Percentiles rank a stretch among this genome's conserved stretches.
These are phyloP conservation scores for Irpex sp. DNA, from an alignment of 1,284 basidiomycete species.

Conservation along the genomic window DNA sequence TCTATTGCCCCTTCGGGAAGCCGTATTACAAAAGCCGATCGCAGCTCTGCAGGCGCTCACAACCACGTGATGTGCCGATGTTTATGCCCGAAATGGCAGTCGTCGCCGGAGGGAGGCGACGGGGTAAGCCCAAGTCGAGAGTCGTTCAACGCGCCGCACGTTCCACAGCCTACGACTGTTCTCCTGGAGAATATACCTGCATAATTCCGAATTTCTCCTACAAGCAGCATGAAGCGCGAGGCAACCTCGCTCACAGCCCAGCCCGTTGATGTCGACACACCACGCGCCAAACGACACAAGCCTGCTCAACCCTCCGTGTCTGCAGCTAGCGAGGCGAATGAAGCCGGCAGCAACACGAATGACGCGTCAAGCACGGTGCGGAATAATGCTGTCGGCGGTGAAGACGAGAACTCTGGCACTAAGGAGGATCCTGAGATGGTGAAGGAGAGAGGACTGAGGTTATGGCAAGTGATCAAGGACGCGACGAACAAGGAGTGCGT, in stretches of 20 bases:
- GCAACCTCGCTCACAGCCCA: constrained; percentile 44
- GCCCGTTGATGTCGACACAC: constrained; percentile 51
- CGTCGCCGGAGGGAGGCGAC: no score
- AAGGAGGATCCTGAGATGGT: constrained; percentile 39
- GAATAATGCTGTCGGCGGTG: constrained; percentile 15
- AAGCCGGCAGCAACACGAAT: constrained; percentile 10
- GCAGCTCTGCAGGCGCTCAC: no score
- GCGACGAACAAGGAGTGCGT: constrained; percentile 82
- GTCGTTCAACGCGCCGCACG: no score
- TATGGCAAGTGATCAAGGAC: constrained; percentile 75
- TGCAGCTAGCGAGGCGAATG: constrained; percentile 24
- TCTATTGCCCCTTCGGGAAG: no score
- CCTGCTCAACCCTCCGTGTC: constrained; percentile 30
- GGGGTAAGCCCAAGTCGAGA: no score
- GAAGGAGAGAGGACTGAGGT: constrained; percentile 57
- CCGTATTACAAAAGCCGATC: no score
- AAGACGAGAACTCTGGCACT: constrained; percentile 14
- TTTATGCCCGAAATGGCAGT: no score
- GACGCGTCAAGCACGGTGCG: constrained; percentile 19
- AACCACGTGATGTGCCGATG: no score
- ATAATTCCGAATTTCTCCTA: not conserved
- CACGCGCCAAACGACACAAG: constrained; percentile 68
- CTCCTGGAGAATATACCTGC: not conserved
- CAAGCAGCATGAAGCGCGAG: constrained; percentile 49
- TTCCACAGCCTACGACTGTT: no score